Percentiles rank a stretch among this genome's conserved stretches.
These are phyloP conservation scores for Platanthera zijinensis DNA, from an alignment of 106 monocot genomes.

Conservation along the genomic window DNA sequence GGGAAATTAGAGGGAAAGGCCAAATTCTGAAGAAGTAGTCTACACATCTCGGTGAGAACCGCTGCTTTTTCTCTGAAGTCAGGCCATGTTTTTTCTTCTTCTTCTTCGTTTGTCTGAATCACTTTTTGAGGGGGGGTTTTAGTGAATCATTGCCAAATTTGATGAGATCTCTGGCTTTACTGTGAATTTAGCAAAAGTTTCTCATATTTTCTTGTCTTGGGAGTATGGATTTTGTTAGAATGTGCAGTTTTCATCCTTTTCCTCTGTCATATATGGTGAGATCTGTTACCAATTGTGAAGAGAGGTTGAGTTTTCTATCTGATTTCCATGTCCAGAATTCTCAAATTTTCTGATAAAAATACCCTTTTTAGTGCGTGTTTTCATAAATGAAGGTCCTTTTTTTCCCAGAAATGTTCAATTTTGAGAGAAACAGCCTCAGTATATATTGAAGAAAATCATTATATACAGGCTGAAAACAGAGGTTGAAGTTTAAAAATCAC, in stretches of 20 bases:
- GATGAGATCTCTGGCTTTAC: not conserved
- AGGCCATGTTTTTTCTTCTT: not conserved
- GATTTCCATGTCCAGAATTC: too few relatives aligned
- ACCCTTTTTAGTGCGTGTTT: not conserved
- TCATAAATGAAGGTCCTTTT: not conserved
- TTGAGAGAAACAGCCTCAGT: too few relatives aligned
- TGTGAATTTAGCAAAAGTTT: not conserved
- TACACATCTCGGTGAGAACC: not conserved
- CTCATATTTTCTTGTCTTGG: not conserved
- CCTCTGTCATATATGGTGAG: too few relatives aligned
- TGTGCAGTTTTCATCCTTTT: too few relatives aligned
- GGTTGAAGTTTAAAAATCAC: too few relatives aligned
- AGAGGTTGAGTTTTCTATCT: too few relatives aligned
- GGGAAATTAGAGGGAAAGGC: conserved; percentile 6
- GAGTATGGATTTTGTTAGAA: not conserved
- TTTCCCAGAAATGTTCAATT: not conserved
- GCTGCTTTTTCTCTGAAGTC: not conserved
- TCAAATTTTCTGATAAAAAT: not conserved
- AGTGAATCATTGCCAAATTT: not conserved
- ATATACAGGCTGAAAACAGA: too few relatives aligned
- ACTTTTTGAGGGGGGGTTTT: not conserved
- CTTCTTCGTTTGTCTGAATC: not conserved
- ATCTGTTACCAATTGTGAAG: too few relatives aligned
- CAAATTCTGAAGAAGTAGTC: not conserved
- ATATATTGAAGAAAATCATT: too few relatives aligned